Conservation (phyloP, 805 yeast species). For the Pichia nanzhaoensis region DNA sequence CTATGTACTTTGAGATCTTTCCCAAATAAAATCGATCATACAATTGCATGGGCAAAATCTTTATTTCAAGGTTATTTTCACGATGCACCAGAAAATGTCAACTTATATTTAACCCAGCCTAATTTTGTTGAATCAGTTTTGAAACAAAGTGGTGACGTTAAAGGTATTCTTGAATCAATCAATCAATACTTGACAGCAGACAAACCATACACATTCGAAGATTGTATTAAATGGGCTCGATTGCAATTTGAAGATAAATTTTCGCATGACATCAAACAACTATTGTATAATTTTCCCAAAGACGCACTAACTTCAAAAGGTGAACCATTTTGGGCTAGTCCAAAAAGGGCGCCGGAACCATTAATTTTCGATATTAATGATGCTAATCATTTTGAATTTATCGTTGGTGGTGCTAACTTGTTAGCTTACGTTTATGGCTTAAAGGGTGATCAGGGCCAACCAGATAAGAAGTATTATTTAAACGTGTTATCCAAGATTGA, state of each 20-base stretch:
- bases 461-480: conserved; percentile 42
- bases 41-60: conserved; percentile 98
- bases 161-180: conserved; percentile 78
- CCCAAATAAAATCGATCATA: conserved; percentile 97
- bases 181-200: conserved; percentile 58
- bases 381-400: conserved; percentile 72
- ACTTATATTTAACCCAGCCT: conserved; percentile 83
- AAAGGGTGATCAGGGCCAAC: conserved; percentile 59
- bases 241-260: conserved; percentile 78
- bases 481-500: conserved; percentile 44
- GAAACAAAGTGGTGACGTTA: conserved; percentile 89
- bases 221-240: conserved; percentile 95
- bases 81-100: conserved; percentile 91
- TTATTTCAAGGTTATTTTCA: conserved; percentile 86
- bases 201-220: conserved; percentile 86
- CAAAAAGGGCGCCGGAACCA: conserved; percentile 94
- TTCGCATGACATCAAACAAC: conserved; percentile 80
- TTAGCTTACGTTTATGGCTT: conserved; percentile 88
- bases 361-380: conserved; percentile 68
- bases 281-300: conserved; percentile 88
- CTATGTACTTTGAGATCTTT: conserved; percentile 94
- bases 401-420: conserved; percentile 85
- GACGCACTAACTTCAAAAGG: conserved; percentile 90
- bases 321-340: conserved; percentile 95
- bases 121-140: conserved; percentile 86